Evolutionary conservation across 2,329 filamentous ascomycete genomes (phyloP), one percentile per base, ranked within the genome.

Genomic region (Harringtonia aguacate): DNA sequence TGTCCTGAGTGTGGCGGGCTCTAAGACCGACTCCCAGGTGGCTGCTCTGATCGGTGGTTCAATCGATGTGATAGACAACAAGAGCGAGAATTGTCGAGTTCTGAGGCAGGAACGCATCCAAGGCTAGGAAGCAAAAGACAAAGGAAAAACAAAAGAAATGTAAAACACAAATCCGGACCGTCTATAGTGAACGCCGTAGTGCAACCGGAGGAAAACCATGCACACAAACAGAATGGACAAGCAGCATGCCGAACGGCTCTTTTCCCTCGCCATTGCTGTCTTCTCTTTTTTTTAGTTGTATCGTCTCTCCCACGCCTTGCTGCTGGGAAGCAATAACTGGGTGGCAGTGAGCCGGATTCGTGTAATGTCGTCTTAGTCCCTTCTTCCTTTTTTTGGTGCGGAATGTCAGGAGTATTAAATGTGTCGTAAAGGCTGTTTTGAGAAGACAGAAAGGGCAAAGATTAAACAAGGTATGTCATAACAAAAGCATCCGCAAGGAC

Each of bases 401-500:
- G 14, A 29, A 43, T 21, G 50, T 50, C 56, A 56, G 52, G 50
- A 50, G 50, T 54, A 61, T 62, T 61, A 61, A 61, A 53, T 48
- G 41, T 53, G 52, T 56, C 24, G 31, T 34, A 43, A 44, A 44
- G 31, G 27, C 7, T 29, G 8, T 15, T 9, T 28, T 15, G 20
- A 41, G 30, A 36, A 27, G 17, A 20, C 34, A 27, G 33, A 14
- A 28, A 24, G 33, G 22, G 20, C n/a, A 29, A 43, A 27, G 18
- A 20, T 28, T 22, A 17, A 35, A 44, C 14, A 33, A n/a, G n/a
- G 24, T 13, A 29, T 36, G 21, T 21, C 33, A 14, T 22, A 10
- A 30, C 13, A 29, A 13, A 8, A 8, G 28, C 28, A 13, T 8
- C 28, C 8, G 28, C 8, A 8, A 29, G 28, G 8, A 13, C 8